Base-by-base conservation (phyloP, 2,329 filamentous ascomycete genomes). In the Apiospora rasikravindrae region DNA sequence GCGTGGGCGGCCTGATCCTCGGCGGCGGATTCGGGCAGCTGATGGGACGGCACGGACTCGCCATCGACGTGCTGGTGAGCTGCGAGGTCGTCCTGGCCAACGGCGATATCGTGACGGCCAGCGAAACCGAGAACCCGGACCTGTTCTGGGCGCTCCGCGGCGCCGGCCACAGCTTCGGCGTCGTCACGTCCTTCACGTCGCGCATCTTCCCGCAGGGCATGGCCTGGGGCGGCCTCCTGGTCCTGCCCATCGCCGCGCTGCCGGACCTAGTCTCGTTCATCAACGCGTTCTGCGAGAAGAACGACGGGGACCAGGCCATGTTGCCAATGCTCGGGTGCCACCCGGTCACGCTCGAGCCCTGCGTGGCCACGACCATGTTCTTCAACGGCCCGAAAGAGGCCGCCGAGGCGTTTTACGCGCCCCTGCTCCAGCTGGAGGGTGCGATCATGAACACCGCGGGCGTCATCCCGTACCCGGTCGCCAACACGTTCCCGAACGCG, bases 11-110 rank as follows among this genome's bases (percentile, higher is more conserved):
- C 0, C 81, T 91, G 19, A 86, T 87, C 0, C 78, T 91, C 0
- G 88, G 88, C 0, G 89, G 89, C 33, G 90, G 89, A 1, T 89
- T 88, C 75, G 89, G 90, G 1, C 86, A 87, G 79, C 80, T 92
- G 22, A 86, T 84, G 37, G 86, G 88, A 0, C 81, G 82, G 44
- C 82, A 89, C 70, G 91, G 91, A 0, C 82, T 91, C 11, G 76
- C 82, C 4, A 78, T 84, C 13, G 86, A 87, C 73, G 80, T 81
- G 24, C 77, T 87, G 4, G 24, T 85, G 6, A 81, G 80, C 0
- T 81, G 79, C 2, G 77, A 82, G 51, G 78, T 86, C 4, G 82
- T 87, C 0, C 79, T 84, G 2, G 82, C 83, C 13, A 76, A 81
- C 44, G 83, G 83, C 0, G 74, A 75, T 13, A 73, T 83, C 2